Base-by-base conservation (phyloP, 176 grass and related monocot genomes). In the Ampelocalamus luodianensis region DNA sequence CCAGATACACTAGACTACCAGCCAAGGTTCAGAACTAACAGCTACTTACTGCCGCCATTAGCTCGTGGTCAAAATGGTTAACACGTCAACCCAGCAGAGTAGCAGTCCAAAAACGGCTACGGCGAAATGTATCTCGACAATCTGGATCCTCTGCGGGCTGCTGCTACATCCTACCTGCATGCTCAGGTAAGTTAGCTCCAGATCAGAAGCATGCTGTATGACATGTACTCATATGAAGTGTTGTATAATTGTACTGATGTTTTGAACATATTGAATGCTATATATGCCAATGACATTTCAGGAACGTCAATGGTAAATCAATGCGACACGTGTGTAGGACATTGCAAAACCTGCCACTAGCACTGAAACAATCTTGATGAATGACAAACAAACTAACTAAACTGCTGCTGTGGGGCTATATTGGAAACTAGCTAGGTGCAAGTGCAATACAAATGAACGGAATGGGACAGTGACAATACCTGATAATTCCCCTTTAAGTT, bases 61-160 rank as follows among this genome's bases (percentile, higher is more conserved):
- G 29, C 29, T 29, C 29, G 29, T 29, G 29, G 29, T 29, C 29
- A 29, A 83, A 73, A 85, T 46, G 63, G 63, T 66, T 65, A 68
- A 13, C 72, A 55, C 20, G 20, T 10, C 65, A 67, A 23, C 61
- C 45, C n/a, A 34, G 46, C 27, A 38, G 6, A 63, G 40, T 12
- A 49, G 55, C 17, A 40, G 62, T 58, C 55, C 73, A 39, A 20
- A 86, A 85, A 46, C 32, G 6, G 32, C 56, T 54, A 20, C 68
- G 37, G 50, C 56, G 80, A 86, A 80, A 54, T 11, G 13, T 65
- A 22, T 26, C 7, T 17, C 13, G 1, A 5, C 29, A 27, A 38
- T 8, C 11, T 0, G 0, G 4, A 36, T 71, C 66, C 55, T 72
- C 13, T 8, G 8, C 39, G 46, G 39, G 22, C 44, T 61, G 18